Evolutionary conservation across 2,329 filamentous ascomycete genomes (phyloP).

Genomic region (Epichloe baconii): DNA sequence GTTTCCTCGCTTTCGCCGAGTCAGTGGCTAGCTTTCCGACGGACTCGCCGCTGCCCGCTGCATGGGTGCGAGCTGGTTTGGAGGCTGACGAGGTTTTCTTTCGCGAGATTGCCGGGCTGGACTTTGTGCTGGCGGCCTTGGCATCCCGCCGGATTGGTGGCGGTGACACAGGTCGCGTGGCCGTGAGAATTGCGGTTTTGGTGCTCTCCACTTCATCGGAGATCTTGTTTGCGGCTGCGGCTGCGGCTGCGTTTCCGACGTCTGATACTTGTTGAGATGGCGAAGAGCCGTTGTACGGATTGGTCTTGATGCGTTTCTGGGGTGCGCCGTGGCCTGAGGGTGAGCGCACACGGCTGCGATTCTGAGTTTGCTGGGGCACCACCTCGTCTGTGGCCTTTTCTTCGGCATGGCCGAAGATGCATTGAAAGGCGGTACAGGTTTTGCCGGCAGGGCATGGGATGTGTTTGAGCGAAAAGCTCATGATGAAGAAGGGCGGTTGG

Average conservation of each 20-base stretch:
- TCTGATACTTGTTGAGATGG: neutral
- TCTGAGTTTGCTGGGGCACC: neutral
- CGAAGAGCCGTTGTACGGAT: slow-evolving; percentile 4
- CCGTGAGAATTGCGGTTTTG: slow-evolving; percentile 6
- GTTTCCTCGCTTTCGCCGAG: slow-evolving; percentile 9
- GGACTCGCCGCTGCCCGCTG: neutral
- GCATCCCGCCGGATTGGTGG: slow-evolving; percentile 13
- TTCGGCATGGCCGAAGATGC: slow-evolving; percentile 33
- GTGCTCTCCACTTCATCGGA: neutral
- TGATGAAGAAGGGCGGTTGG: slow-evolving; percentile 7
- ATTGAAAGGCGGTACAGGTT: slow-evolving; percentile 34
- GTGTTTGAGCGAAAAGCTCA: slow-evolving; percentile 31
- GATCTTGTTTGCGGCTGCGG: neutral
- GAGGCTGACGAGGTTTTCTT: neutral
- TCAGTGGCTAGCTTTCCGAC: neutral
- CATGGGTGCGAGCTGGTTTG: neutral
- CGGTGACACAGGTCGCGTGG: slow-evolving; percentile 20
- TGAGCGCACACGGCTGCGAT: neutral
- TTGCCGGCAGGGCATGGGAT: slow-evolving; percentile 37
- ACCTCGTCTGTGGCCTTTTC: slow-evolving; percentile 15
- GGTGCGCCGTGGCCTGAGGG: slow-evolving; percentile 15
- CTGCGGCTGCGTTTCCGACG: neutral
- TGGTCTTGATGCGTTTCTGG: slow-evolving; percentile 18
- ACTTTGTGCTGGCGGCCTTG: slow-evolving; percentile 7
- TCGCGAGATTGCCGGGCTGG: neutral